These are phyloP conservation scores for Straminergon stramineum DNA, from an alignment of 225 moss, liverwort and hornwort genomes.

Conservation along the genomic window DNA sequence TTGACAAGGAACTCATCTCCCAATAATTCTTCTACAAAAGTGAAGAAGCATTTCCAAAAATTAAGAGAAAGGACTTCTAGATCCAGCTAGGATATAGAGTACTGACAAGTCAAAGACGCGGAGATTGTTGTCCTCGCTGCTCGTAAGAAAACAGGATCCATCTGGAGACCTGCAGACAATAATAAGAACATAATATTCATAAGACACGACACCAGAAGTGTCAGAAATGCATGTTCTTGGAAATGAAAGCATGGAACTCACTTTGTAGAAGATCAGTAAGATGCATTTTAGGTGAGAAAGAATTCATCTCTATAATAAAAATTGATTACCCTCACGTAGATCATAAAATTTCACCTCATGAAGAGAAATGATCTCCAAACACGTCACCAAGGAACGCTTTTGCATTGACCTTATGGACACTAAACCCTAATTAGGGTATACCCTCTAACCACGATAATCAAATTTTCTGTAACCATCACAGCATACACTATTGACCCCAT, in stretches of 20 bases:
- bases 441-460: neutral
- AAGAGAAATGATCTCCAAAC: neutral
- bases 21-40: neutral
- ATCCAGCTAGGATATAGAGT: neutral
- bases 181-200: neutral
- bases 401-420: neutral
- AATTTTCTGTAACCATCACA: neutral
- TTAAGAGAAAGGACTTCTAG: neutral
- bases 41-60: neutral
- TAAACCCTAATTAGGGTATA: neutral
- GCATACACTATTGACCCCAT: neutral
- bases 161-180: constrained; percentile 71
- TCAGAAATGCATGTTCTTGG: neutral
- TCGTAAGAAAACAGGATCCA: constrained; percentile 87
- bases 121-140: constrained; percentile 87
- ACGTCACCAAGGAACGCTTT: neutral
- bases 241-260: neutral
- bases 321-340: neutral
- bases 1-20: neutral
- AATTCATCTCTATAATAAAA: neutral
- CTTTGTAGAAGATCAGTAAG: neutral
- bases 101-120: constrained; percentile 79
- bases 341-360: neutral
- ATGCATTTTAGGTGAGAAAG: neutral
- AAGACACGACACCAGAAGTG: neutral